Evolutionary conservation across 2,329 filamentous ascomycete species (phyloP).

Genomic region (Phialophora macrospora): DNA sequence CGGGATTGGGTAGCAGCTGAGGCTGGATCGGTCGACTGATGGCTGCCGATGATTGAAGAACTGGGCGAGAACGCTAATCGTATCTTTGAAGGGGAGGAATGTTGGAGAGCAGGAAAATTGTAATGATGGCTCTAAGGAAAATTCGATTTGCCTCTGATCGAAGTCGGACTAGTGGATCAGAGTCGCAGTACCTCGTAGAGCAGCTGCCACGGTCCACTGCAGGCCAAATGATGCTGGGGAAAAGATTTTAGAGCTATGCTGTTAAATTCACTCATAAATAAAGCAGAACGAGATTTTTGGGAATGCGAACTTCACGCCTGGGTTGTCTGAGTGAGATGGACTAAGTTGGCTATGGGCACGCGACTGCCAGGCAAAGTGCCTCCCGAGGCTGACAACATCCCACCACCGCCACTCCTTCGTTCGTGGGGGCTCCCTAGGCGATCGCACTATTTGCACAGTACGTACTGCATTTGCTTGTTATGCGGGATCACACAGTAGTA

Average conservation of each 20-base stretch:
- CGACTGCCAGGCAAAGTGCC: not conserved
- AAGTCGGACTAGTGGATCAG: not conserved
- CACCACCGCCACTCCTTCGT: not conserved
- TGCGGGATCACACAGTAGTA: too few relatives aligned
- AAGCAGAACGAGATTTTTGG: not conserved
- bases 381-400: not conserved
- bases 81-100: not conserved
- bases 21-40: not conserved
- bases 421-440: not conserved
- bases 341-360: not conserved
- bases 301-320: not conserved
- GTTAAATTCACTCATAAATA: not conserved
- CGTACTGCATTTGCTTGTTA: not conserved
- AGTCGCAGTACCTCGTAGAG: not conserved
- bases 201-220: not conserved
- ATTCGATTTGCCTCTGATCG: conserved; percentile 15
- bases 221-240: not conserved
- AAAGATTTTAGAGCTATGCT: not conserved
- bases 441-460: not conserved
- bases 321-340: not conserved
- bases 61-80: not conserved
- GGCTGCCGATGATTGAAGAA: conserved; percentile 7
- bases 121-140: conserved; percentile 7
- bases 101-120: not conserved
- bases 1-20: conserved; percentile 1